Base-by-base conservation (phyloP, 2,329 filamentous ascomycete genomes). In the Coleophoma cylindrospora region DNA sequence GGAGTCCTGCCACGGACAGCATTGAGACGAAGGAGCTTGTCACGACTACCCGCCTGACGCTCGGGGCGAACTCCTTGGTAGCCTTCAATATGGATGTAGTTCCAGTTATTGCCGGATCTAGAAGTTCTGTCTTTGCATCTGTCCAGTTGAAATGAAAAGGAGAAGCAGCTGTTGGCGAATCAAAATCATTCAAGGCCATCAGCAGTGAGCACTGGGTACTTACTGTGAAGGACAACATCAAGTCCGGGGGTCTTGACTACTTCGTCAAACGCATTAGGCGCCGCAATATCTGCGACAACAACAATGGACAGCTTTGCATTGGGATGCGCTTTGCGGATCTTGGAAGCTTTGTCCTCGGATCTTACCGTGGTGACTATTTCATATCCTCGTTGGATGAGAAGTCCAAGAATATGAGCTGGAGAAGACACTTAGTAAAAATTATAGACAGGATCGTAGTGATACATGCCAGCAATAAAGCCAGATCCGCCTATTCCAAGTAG, bases 271-370 rank as follows among this genome's bases (percentile, higher is more conserved):
- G 85, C 87, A 17, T 78, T 79, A n/a, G 81, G 76, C 54, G 80
- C 65, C 0, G 83, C 81, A 53, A 94, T 81, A 57, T 95, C 87
- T 41, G 80, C 75, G 12, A 94, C 86, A 54, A 91, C 78, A 4
- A 51, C 55, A 40, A 60, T 61, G 2, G 56, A 58, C 3, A 64
- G 40, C 14, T 71, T 68, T 19, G 64, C 58, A 27, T 64, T 57
- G 21, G 49, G 50, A 51, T 72, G 67, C 0, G 70, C 69, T 8
- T 69, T 57, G 36, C 72, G 55, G 36, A 79, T 67, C 3, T 65
- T 65, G 1, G 68, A 56, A 1, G 72, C 74, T 37, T 76, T 75
- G n/a, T 66, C 67, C 5, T 71, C 53, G 1, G 68, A 70, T 14
- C 76, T 68, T 3, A 71, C 71, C 2, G 74, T 77, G 0, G 70